Evolutionary conservation across 2,329 filamentous ascomycete species (phyloP), one percentile per base, ranked within the genome.

Genomic region (Didymella segeticola): DNA sequence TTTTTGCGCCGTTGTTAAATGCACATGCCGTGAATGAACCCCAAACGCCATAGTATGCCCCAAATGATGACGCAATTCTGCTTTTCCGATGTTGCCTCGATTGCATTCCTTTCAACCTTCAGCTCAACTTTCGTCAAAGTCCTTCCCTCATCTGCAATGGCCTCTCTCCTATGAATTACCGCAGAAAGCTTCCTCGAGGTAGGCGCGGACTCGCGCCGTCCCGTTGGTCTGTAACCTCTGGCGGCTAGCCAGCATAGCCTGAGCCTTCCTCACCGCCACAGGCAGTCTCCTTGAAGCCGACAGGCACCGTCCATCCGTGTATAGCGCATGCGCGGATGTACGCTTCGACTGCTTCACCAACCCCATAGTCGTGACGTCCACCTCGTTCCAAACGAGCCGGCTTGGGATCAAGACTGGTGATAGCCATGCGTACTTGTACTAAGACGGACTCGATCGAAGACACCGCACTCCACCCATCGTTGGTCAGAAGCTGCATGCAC

Each of bases 401-500:
- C 34, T 72, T 76, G 0, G 88, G 90, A 0, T 95, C 88, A 1
- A 78, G 77, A 42, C 82, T 88, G 48, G 81, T 85, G 12, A 96
- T 83, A 0, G 90, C 90, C 76, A 96, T 77, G 19, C 89, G 87
- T 20, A 97, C 87, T 71, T 96, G 90, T 22, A 96, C 72, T 12
- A 97, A 77, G 3, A 96, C 86, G 45, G 86, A 88, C 70, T 96
- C 92, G 61, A 96, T 86, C 15, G 84, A 86, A 43, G 82, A 85
- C 1, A 83, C 86, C 0, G 89, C 86, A 19, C 82, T 86, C 93
- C 93, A 97, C 22, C 92, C 93, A 6, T 85, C 84, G 71, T 88
- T 91, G 1, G 92, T 96, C 57, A 96, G 80, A 4, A 95, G 80
- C 73, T 95, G 49, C 86, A 96, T 93, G 72, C 86, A 89, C 76